phyloP scores from a whole-genome alignment of 1,284 basidiomycete genomes.

The Golubevia pallescens region DNA sequence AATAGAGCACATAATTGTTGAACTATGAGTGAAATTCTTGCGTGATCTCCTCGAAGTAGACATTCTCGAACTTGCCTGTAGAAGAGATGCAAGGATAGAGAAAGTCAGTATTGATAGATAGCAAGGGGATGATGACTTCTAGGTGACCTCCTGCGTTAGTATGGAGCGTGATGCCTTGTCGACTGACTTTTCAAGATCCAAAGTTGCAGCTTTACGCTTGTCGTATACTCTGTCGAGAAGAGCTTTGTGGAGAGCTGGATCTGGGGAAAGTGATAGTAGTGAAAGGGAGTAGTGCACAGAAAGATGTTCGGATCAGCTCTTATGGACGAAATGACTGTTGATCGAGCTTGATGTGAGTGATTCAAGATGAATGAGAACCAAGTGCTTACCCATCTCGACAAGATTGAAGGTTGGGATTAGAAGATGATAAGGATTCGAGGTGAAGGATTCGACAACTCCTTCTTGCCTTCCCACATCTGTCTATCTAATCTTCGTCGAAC shows the following conservation, averaged over 20 bases:
- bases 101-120: constrained; percentile 12
- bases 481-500: neutral
- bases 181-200: constrained; percentile 88
- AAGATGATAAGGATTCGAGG: too few species aligned
- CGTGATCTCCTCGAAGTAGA: constrained; percentile 78
- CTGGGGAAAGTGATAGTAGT: too few species aligned
- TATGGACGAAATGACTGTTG: too few species aligned
- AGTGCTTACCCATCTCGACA: neutral
- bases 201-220: constrained; percentile 90
- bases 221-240: constrained; percentile 72
- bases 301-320: too few species aligned
- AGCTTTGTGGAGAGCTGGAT: too few species aligned
- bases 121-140: neutral
- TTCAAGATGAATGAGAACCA: too few species aligned
- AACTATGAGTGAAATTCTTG: constrained; percentile 83
- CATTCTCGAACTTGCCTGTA: constrained; percentile 83
- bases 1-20: constrained; percentile 79
- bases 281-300: too few species aligned
- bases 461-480: neutral
- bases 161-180: neutral
- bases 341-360: too few species aligned
- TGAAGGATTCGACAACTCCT: too few species aligned
- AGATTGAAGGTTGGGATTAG: too few species aligned
- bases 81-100: constrained; percentile 7
- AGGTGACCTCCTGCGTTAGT: neutral